These are phyloP conservation scores for Arthroderma sp. DNA, from an alignment of 2,329 filamentous ascomycete species.

Conservation along the genomic window DNA sequence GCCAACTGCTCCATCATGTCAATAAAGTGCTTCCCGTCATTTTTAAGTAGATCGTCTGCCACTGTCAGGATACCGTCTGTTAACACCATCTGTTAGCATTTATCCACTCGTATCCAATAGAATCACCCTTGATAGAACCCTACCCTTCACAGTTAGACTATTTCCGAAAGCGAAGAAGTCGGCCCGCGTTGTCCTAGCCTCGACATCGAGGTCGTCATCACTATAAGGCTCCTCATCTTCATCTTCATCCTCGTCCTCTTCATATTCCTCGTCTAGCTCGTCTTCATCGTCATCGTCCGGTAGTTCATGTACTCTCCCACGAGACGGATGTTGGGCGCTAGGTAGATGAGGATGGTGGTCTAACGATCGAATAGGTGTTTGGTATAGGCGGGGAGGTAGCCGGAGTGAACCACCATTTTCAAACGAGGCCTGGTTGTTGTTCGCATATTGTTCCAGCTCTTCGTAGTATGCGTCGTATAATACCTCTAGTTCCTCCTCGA, in stretches of 20 bases:
- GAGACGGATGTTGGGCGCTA: slow-evolving; percentile 53
- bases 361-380: slow-evolving; percentile 44
- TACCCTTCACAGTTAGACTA: slow-evolving; percentile 85
- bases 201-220: slow-evolving; percentile 51
- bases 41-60: slow-evolving; percentile 94
- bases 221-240: slow-evolving; percentile 58
- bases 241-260: slow-evolving; percentile 52
- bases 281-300: slow-evolving; percentile 43
- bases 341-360: slow-evolving; percentile 43
- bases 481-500: slow-evolving; percentile 94
- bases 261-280: slow-evolving; percentile 38
- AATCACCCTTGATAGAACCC: slow-evolving; percentile 13
- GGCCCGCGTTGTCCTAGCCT: slow-evolving; percentile 50
- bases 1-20: slow-evolving; percentile 99
- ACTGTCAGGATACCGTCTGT: slow-evolving; percentile 91
- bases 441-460: slow-evolving; percentile 93
- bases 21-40: slow-evolving; percentile 98
- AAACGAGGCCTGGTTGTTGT: slow-evolving; percentile 55
- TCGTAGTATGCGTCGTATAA: slow-evolving; percentile 98
- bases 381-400: slow-evolving; percentile 52
- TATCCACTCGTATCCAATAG: not conserved
- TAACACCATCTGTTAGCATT: slow-evolving; percentile 10
- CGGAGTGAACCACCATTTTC: slow-evolving; percentile 53
- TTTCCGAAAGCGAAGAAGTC: slow-evolving; percentile 98
- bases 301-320: slow-evolving; percentile 55